A percentile compares a stretch with the other conserved stretches of the same genome.
Evolutionary conservation across 2,329 filamentous ascomycete species (phyloP).

Genomic region (Ceratocystis alfenasii): DNA sequence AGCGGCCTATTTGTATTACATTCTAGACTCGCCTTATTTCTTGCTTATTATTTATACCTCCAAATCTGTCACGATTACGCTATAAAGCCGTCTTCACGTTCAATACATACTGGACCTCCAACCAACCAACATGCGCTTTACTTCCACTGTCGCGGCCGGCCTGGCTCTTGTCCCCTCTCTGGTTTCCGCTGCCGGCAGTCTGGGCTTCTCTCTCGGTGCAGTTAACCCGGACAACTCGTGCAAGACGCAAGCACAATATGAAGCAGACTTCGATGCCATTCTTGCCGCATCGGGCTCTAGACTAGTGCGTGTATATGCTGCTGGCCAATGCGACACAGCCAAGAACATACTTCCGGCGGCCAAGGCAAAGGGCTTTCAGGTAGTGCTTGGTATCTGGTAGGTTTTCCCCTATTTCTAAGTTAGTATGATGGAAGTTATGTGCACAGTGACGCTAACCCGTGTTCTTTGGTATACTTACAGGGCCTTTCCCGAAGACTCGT

Average conservation of each 20-base stretch:
- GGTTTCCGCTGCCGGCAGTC: conserved; percentile 31
- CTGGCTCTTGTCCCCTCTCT: conserved; percentile 27
- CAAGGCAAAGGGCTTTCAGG: conserved; percentile 51
- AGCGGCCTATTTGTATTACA: not conserved
- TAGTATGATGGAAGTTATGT: not conserved
- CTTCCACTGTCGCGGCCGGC: conserved; percentile 19
- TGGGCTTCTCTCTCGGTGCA: conserved; percentile 56
- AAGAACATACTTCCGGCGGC: conserved; percentile 53
- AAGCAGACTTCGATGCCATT: conserved; percentile 52
- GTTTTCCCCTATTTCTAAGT: conserved; percentile 23
- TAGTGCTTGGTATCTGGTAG: conserved; percentile 59
- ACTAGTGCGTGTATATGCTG: conserved; percentile 55
- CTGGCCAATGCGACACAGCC: conserved; percentile 53
- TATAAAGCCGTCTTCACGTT: not conserved
- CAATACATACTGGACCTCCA: not conserved
- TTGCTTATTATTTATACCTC: not conserved
- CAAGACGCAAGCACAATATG: conserved; percentile 52
- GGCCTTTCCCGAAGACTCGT: conserved; percentile 52
- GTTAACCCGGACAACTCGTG: conserved; percentile 48
- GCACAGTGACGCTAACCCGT: not conserved
- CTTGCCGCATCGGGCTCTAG: conserved; percentile 38
- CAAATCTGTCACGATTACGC: not conserved
- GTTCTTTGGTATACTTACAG: conserved; percentile 27
- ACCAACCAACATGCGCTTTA: conserved; percentile 21
- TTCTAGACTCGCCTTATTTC: not conserved